A percentile compares a stretch with the other conserved stretches of the same genome.
Conservation (phyloP, 768 basidiomycete genomes). For the Lyophyllum decastes region DNA sequence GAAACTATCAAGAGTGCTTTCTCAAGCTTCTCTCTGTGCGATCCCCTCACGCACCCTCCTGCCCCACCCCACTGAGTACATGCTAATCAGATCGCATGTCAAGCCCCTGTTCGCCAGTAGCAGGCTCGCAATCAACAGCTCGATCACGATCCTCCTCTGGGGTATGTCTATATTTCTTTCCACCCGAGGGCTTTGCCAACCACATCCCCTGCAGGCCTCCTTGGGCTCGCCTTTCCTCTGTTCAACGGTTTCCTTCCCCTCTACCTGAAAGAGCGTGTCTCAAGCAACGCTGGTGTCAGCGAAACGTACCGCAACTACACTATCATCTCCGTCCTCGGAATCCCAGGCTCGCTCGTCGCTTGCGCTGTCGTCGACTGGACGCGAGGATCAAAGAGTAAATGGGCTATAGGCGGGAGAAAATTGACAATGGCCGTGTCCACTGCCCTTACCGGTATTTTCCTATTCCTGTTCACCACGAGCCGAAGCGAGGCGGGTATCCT, state of each 20-base stretch:
- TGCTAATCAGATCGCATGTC: conserved; percentile 42
- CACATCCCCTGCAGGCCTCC: conserved; percentile 28
- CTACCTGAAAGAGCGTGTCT: conserved; percentile 40
- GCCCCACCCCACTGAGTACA: not conserved
- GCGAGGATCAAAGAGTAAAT: conserved; percentile 27
- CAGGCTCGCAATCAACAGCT: conserved; percentile 45
- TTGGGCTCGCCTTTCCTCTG: conserved; percentile 56
- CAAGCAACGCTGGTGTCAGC: conserved; percentile 22
- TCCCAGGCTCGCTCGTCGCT: conserved; percentile 51
- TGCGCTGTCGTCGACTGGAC: conserved; percentile 46
- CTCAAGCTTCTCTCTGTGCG: conserved; percentile 41
- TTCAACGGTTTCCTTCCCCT: conserved; percentile 54
- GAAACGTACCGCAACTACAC: conserved; percentile 49
- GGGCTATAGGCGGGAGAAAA: conserved; percentile 45
- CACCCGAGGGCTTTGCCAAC: too few species aligned
- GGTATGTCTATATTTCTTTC: conserved; percentile 29
- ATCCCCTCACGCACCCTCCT: not conserved
- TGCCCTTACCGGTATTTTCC: conserved; percentile 43
- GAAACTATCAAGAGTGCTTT: conserved; percentile 35
- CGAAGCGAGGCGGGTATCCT: conserved; percentile 38
- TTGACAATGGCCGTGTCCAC: conserved; percentile 47
- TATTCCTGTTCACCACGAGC: conserved; percentile 55
- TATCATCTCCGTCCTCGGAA: conserved; percentile 47
- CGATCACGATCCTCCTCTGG: conserved; percentile 53
- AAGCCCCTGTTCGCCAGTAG: conserved; percentile 47